Base-by-base conservation (phyloP, 2,329 filamentous ascomycete genomes). In the Penicillium occitanis region DNA sequence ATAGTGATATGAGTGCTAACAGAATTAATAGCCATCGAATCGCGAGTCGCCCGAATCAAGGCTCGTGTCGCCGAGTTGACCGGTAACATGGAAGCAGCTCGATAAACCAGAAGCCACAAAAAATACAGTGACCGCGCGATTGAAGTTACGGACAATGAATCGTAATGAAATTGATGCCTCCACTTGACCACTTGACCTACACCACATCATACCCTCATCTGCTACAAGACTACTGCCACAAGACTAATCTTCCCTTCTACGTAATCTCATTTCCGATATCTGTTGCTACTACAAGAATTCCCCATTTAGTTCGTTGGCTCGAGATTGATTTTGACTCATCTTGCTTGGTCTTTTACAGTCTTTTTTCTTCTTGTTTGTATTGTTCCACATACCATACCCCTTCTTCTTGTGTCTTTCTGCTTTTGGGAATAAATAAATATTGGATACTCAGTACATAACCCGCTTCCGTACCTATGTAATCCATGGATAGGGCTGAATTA, bases 21-120 rank as follows among this genome's bases (percentile, higher is more conserved):
- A n/a, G 53, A 60, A 30, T 28, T 19, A 58, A 37, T 71, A 96
- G 92, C 93, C 42, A 98, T 98, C 73, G 95, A 99, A 79, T 93
- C 93, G 59, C 91, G 95, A 70, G 95, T 98, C 67, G 95, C 95
- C 59, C 91, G 95, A 69, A 99, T 99, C 85, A 98, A 97, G 82
- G 95, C 95, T 67, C 90, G 95, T 68, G 95, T 99, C 66, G 95
- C 95, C 62, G 93, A 97, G 78, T 81, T 99, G 72, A 99, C 95
- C 1, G 90, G 90, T 72, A 91, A 91, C 78, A 91, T 91, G 86
- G 91, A 94, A 73, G 83, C 73, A 35, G 71, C 72, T 13, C 70
- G 71, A 44, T 74, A 68, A 71, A n/a, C 17, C 7, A 17, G 3
- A 28, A n/a, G 13, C 3, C n/a, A n/a, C 19, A 7, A 55, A 8